Base-by-base conservation (phyloP, 2,329 filamentous ascomycete species). In the Aspergillus clavatus region DNA sequence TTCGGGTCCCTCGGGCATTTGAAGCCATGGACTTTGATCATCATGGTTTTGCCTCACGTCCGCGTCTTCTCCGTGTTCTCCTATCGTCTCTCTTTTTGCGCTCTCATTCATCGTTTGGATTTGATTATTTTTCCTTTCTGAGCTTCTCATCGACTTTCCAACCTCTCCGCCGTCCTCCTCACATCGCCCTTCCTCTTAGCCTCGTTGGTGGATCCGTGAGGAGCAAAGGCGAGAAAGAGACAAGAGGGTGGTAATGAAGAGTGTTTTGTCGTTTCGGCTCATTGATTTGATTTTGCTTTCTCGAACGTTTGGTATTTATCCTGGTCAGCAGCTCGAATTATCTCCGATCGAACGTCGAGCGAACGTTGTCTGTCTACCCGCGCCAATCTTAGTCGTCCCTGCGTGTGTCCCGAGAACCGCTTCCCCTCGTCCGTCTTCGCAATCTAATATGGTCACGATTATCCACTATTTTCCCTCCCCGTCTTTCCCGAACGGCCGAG, bases 271-370 rank as follows among this genome's bases (percentile, higher is more conserved):
- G 33, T 27, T 36, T 48, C 45, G 35, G 16, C 10, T 35, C 16
- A n/a, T 11, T 35, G 31, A 18, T 19, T 35, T 35, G 31, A 18
- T 10, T 19, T 21, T 18, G 16, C 18, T 35, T 21, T 10, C 11
- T 35, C 31, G 12, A 41, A 51, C 46, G 42, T 52, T n/a, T 57
- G 55, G 50, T 59, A 56, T 60, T 60, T 51, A 60, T 58, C 40
- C 38, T 57, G 54, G 47, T 55, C 54, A 59, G 57, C 56, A 57
- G 55, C 58, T 54, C 53, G 52, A 56, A 53, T 52, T 46, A 44
- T 48, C 39, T 28, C 52, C 58, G 58, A 56, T 55, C 58, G 49
- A 49, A 55, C 53, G 51, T 56, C 57, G 56, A 54, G 50, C 53
- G 48, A 54, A 47, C 50, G 46, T 51, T 55, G 51, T 45, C 45